Conservation (phyloP, 176 grass and related monocot genomes). For the Elymus sibiricus region DNA sequence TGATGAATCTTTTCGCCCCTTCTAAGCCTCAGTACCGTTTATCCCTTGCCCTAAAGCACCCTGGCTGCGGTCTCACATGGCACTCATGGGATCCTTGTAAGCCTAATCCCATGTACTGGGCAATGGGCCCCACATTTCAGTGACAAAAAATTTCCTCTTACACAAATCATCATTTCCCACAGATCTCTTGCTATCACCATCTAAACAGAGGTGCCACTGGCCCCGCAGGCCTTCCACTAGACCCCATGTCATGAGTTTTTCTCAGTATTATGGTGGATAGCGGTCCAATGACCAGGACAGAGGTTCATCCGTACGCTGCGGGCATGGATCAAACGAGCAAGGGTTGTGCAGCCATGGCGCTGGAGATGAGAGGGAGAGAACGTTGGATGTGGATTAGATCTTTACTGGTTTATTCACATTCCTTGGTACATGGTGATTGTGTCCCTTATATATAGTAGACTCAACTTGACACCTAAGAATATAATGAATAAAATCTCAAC, state of each 20-base stretch:
- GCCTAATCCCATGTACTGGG: background rate
- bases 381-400: background rate
- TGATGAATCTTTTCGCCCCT: background rate
- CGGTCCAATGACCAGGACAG: background rate
- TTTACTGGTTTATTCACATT: background rate
- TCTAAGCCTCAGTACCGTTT: background rate
- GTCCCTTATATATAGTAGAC: background rate
- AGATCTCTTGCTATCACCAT: constrained; percentile 1
- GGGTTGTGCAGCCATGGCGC: background rate
- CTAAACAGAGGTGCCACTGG: background rate
- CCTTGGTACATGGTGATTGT: background rate
- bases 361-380: background rate
- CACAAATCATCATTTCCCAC: background rate
- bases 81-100: background rate
- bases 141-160: background rate
- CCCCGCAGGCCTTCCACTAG: background rate
- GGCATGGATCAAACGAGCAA: background rate
- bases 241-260: background rate
- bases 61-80: background rate
- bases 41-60: background rate
- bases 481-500: background rate
- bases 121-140: background rate
- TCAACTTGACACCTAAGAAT: background rate
- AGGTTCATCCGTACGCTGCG: background rate
- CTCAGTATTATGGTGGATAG: background rate